Conservation (phyloP, 495 filamentous ascomycete genomes). For the Penicillium robsamsonii region DNA sequence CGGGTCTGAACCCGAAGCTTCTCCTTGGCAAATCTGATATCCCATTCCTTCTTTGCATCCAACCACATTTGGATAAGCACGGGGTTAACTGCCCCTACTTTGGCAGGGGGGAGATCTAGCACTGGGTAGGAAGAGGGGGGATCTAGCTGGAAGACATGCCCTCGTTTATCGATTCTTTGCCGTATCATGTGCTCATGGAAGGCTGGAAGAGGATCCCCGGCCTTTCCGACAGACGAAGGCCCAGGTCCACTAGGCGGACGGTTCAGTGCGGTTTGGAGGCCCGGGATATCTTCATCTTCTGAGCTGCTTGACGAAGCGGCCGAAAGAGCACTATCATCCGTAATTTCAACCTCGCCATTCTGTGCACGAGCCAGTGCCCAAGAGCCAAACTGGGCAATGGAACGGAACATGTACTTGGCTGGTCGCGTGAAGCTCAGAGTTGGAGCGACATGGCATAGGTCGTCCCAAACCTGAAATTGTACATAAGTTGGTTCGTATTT, state of each 20-base stretch:
- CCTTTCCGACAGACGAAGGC: slow-evolving; percentile 61
- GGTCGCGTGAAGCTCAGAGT: slow-evolving; percentile 90
- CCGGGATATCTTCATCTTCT: slow-evolving; percentile 32
- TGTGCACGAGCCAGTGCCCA: slow-evolving; percentile 87
- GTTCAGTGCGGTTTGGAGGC: slow-evolving; percentile 24
- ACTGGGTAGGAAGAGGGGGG: slow-evolving; percentile 58
- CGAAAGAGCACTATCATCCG: slow-evolving; percentile 73
- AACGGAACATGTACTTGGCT: slow-evolving; percentile 90
- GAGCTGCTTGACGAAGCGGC: slow-evolving; percentile 62
- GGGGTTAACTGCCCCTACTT: slow-evolving; percentile 76
- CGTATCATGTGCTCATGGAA: slow-evolving; percentile 88
- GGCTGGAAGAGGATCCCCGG: slow-evolving; percentile 75
- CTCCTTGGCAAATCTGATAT: slow-evolving; percentile 62
- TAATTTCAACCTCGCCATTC: slow-evolving; percentile 71
- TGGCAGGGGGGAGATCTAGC: slow-evolving; percentile 56
- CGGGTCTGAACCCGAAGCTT: slow-evolving; percentile 67
- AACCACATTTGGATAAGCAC: slow-evolving; percentile 83
- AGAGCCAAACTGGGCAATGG: slow-evolving; percentile 85
- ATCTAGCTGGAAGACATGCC: slow-evolving; percentile 64
- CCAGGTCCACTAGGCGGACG: slow-evolving; percentile 17
- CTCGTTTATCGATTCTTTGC: slow-evolving; percentile 76
- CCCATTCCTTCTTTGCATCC: slow-evolving; percentile 64
- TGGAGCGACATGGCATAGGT: slow-evolving; percentile 87
- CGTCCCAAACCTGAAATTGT: slow-evolving; percentile 95
- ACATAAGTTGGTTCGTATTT: slow-evolving; percentile 82